Evolutionary conservation across 306 rosid genomes (phyloP), one percentile per base, ranked within the genome.

Genomic region (Gastrolobium villosum): DNA sequence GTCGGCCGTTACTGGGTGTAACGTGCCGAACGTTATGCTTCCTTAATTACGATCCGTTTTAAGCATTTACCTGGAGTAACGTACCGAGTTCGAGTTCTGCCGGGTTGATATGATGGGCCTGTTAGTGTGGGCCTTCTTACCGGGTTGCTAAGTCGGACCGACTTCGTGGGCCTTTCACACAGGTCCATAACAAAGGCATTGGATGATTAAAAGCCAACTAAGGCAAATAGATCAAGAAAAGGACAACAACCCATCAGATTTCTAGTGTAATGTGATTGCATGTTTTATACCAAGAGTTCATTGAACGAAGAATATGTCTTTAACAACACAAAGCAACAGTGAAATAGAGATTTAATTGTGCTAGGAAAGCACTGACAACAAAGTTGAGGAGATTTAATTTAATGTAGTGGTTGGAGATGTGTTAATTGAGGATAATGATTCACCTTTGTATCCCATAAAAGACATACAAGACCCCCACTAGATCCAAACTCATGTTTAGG

Each of bases 251-350:
- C n/a, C 53, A 81, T 37, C 39, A 61, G 26, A 31, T 8, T 44
- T 65, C 14, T 66, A n/a, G 53, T 35, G 68, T 6, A 63, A 73
- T 36, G 41, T 53, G 49, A 36, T 44, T 53, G 78, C 57, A 72
- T 31, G n/a, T n/a, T n/a, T n/a, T n/a, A n/a, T n/a, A n/a, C n/a
- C 15, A 11, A 54, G 28, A 45, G 2, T 28, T 28, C n/a, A 11
- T 69, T 40, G 41, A 66, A 59, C 35, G 43, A 48, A 57, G 35
- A 26, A 64, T 50, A 40, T 5, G 15, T 9, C 68, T 31, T 49
- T 67, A 67, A 72, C 61, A 50, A 65, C 44, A 72, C 9, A 7
- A 60, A 37, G 37, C 53, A 36, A 14, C 53, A 55, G 30, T 61
- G 52, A 54, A 31, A 28, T n/a, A 14, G 7, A 43, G 49, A 41